Base-by-base conservation (phyloP, 805 yeast genomes). In the Myxozyma geophila region DNA sequence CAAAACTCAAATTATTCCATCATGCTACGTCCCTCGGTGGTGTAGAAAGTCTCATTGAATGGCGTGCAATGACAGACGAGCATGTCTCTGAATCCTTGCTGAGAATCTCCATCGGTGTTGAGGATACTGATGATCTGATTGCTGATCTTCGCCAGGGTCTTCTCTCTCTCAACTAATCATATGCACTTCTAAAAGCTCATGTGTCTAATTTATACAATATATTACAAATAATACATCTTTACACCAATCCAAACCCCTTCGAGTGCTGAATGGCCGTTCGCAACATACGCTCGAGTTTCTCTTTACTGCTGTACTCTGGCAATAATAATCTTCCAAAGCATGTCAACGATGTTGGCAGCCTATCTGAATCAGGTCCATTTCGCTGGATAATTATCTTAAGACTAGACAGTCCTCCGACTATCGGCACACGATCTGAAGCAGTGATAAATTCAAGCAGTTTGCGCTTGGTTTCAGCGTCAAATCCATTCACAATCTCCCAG, bases 21-120 rank as follows among this genome's bases (percentile, higher is more conserved):
- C 98, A 92, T 76, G 96, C 97, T 3, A 92, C 97, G 0, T 90
- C 97, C 1, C 79, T 93, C 35, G 98, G 98, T 46, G 97, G 98
- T 23, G 90, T 89, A 13, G 98, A 93, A 76, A 88, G 96, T 52
- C 78, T 92, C 72, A 85, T 92, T 62, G 98, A 92, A 76, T 91
- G 97, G 96, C 84, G 97, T 73, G 87, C 90, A 0, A 72, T 92
- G 77, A 82, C 88, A 28, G 93, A 91, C 72, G 73, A 82, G 1
- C 68, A 76, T 3, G 87, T 86, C 13, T 79, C 82, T 21, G 81
- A 83, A 23, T 81, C 83, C 0, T 74, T 91, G 53, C 75, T 92
- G 47, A 82, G 98, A 75, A 77, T 92, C 6, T 89, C 96, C 64
- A 80, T 89, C 50, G 98, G 98, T 23, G 81, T 87, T 53, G 97